Evolutionary conservation across 2,329 filamentous ascomycete species (phyloP).

Genomic region (Amesomyces nigricolor): DNA sequence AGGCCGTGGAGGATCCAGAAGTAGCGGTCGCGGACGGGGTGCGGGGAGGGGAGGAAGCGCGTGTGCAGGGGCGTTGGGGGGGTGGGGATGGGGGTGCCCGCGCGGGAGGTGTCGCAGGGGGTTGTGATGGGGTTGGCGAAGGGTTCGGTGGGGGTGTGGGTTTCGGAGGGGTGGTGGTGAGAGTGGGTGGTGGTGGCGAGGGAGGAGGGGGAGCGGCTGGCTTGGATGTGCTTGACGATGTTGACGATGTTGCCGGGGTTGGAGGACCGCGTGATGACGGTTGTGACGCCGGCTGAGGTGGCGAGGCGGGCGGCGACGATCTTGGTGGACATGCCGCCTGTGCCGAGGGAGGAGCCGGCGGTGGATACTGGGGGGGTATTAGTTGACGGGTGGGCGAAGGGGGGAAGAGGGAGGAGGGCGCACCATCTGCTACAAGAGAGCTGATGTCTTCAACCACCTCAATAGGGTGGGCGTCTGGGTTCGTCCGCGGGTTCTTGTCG

Average conservation of each 20-base stretch:
- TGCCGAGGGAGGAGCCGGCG: constrained; percentile 81
- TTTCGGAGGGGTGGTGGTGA: not conserved
- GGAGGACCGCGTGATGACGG: constrained; percentile 90
- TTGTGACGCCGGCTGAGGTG: constrained; percentile 90
- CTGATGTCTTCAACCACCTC: constrained; percentile 88
- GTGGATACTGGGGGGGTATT: constrained; percentile 61
- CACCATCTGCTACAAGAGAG: constrained; percentile 73
- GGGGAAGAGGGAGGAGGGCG: constrained; percentile 14
- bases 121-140: constrained; percentile 31
- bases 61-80: constrained; percentile 67
- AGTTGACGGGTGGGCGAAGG: not conserved
- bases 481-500: constrained; percentile 83
- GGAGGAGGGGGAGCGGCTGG: constrained; percentile 41
- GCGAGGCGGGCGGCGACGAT: constrained; percentile 89
- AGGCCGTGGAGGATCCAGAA: constrained; percentile 97
- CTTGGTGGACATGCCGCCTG: constrained; percentile 96
- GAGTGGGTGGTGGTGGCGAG: constrained; percentile 26
- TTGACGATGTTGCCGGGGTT: constrained; percentile 85
- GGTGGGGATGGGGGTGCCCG: constrained; percentile 35
- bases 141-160: constrained; percentile 24
- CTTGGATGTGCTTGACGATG: constrained; percentile 78
- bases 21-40: constrained; percentile 85
- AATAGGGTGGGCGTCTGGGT: constrained; percentile 82
- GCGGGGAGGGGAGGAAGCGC: constrained; percentile 77
- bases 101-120: constrained; percentile 33